Percentiles rank a stretch among this genome's conserved stretches.
phyloP scores from a whole-genome alignment of 768 basidiomycete genomes.

The Boletus eberwhitei region DNA sequence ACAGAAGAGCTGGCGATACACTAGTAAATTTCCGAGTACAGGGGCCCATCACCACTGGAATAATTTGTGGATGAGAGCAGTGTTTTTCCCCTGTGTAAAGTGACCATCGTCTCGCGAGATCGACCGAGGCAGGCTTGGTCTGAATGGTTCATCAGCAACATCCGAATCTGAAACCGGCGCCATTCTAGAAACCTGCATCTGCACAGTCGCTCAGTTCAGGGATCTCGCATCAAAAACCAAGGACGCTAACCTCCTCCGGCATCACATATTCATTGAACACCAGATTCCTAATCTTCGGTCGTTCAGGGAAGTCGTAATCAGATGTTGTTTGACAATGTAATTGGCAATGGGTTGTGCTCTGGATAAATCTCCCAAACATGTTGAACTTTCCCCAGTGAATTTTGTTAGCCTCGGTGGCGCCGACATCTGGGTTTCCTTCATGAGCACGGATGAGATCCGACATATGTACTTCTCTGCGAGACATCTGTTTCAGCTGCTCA shows the following conservation, averaged over 20 bases:
- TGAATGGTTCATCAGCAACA: constrained; percentile 42
- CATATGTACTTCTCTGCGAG: constrained; percentile 81
- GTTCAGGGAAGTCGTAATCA: constrained; percentile 63
- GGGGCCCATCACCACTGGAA: constrained; percentile 40
- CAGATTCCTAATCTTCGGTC: constrained; percentile 50
- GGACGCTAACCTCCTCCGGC: constrained; percentile 57
- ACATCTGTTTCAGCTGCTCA: constrained; percentile 9
- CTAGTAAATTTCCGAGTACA: constrained; percentile 21
- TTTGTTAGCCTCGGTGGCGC: constrained; percentile 57
- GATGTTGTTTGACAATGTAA: constrained; percentile 57
- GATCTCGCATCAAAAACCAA: neutral
- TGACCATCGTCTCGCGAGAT: constrained; percentile 32
- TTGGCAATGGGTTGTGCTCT: constrained; percentile 75
- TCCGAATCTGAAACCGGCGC: constrained; percentile 45
- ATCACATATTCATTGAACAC: constrained; percentile 59
- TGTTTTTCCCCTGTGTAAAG: constrained; percentile 36
- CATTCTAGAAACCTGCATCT: constrained; percentile 70
- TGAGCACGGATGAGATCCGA: constrained; percentile 86
- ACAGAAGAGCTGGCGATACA: constrained; percentile 29
- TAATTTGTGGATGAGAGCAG: constrained; percentile 47
- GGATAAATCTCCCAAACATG: constrained; percentile 85
- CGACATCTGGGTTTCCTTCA: constrained; percentile 76
- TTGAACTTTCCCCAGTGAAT: constrained; percentile 98
- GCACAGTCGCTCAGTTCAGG: constrained; percentile 4
- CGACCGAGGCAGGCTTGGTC: constrained; percentile 30